Evolutionary conservation across 129 eudicot genomes (phyloP).

Genomic region (Arctium minus): DNA sequence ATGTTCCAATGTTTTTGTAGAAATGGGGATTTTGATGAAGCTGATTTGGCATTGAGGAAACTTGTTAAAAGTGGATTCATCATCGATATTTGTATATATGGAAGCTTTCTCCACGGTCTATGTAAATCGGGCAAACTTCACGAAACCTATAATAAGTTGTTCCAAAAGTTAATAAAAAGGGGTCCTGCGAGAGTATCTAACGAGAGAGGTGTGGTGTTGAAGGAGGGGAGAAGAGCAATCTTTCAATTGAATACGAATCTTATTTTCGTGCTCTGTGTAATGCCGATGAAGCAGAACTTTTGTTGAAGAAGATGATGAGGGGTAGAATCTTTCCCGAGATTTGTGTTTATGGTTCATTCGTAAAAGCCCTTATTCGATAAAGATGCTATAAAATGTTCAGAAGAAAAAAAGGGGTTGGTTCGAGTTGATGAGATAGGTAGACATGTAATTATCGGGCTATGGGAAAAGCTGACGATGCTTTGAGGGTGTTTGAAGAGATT

Average conservation of each 20-base stretch:
- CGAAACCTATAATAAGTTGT: conserved; percentile 43
- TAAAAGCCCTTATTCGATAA: conserved; percentile 45
- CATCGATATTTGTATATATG: conserved; percentile 48
- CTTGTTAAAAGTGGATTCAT: conserved; percentile 28
- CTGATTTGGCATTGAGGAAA: conserved; percentile 42
- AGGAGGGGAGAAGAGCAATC: conserved; percentile 40
- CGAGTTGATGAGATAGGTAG: conserved; percentile 38
- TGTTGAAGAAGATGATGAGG: conserved; percentile 46
- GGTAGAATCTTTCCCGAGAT: conserved; percentile 28
- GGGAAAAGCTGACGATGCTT: conserved; percentile 36
- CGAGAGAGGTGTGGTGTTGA: conserved; percentile 14
- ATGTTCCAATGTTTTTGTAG: conserved; percentile 43
- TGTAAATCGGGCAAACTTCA: conserved; percentile 33
- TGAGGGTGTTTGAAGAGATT: conserved; percentile 36
- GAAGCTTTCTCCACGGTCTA: conserved; percentile 33
- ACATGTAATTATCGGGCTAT: conserved; percentile 30
- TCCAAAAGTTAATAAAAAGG: conserved; percentile 24
- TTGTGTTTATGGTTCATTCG: conserved; percentile 49
- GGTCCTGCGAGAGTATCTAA: conserved; percentile 4
- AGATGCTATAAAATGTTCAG: conserved; percentile 34
- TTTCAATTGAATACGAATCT: conserved; percentile 46
- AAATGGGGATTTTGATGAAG: conserved; percentile 32
- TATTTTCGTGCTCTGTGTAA: conserved; percentile 44
- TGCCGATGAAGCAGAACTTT: conserved; percentile 35
- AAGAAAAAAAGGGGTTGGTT: conserved; percentile 49